Evolutionary conservation across 352 stramenopile genomes (phyloP).

Genomic region (Globisporangium uncinulatum): DNA sequence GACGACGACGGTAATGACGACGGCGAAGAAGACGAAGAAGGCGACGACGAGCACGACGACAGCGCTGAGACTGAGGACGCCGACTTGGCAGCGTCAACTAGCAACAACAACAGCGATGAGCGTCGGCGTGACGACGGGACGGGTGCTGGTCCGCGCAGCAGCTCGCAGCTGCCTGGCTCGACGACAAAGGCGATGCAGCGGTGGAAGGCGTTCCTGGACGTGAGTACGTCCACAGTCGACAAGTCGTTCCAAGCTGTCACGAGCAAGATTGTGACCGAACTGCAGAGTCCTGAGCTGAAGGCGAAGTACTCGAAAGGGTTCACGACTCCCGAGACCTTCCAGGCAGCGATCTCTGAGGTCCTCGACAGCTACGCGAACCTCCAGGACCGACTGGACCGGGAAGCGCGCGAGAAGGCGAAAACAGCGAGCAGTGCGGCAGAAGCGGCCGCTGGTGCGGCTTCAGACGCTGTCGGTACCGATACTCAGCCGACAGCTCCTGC

Average conservation of each 20-base stretch:
- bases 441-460: not conserved
- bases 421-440: not conserved
- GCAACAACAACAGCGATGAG: not conserved
- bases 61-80: slow-evolving; percentile 2
- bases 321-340: slow-evolving; percentile 43
- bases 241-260: slow-evolving; percentile 39
- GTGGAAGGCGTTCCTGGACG: slow-evolving; percentile 64
- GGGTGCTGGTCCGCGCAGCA: slow-evolving; percentile 4
- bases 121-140: slow-evolving; percentile 11
- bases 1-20: slow-evolving; percentile 12
- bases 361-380: slow-evolving; percentile 30
- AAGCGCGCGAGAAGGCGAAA: slow-evolving; percentile 10
- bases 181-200: slow-evolving; percentile 28
- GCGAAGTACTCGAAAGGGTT: slow-evolving; percentile 53
- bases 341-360: slow-evolving; percentile 26
- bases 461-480: not conserved
- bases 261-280: slow-evolving; percentile 37
- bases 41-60: slow-evolving; percentile 4
- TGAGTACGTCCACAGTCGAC: slow-evolving; percentile 44
- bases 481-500: not conserved
- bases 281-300: slow-evolving; percentile 35
- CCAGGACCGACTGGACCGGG: slow-evolving; percentile 29
- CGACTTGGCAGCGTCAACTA: not conserved
- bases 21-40: slow-evolving; percentile 8
- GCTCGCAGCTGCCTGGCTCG: slow-evolving; percentile 12